Evolutionary conservation across 805 yeast genomes (phyloP).

Genomic region (Saccharomycopsis amapae): DNA sequence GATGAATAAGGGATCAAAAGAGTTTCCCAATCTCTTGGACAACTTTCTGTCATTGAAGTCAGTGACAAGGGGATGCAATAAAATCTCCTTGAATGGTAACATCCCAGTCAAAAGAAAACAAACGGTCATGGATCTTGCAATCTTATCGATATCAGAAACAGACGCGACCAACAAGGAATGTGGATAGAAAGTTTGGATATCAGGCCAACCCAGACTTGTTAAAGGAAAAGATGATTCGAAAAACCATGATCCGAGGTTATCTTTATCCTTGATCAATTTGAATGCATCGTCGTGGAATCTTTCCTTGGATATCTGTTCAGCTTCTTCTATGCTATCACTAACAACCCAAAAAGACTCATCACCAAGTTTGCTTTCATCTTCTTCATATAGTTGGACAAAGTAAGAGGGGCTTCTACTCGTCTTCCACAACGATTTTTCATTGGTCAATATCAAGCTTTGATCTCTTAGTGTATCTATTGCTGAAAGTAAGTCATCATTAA

Average conservation of each 20-base stretch:
- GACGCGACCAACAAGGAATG: constrained; percentile 90
- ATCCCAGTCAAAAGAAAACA: constrained; percentile 79
- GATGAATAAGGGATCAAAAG: constrained; percentile 90
- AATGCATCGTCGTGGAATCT: constrained; percentile 59
- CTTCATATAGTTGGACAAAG: constrained; percentile 41
- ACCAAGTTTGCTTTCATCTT: constrained; percentile 56
- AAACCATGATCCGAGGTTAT: constrained; percentile 98
- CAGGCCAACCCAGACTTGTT: constrained; percentile 93
- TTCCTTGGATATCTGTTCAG: constrained; percentile 66
- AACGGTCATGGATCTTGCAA: constrained; percentile 85
- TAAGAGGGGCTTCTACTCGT: constrained; percentile 68
- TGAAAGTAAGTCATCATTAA: neutral
- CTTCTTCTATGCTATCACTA: constrained; percentile 77
- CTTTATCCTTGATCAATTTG: constrained; percentile 88
- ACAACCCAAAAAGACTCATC: constrained; percentile 81
- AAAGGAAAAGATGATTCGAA: constrained; percentile 87
- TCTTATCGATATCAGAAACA: constrained; percentile 97
- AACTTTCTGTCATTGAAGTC: constrained; percentile 98
- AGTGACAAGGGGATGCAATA: constrained; percentile 95
- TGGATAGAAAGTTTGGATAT: constrained; percentile 65
- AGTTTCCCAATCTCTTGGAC: constrained; percentile 97
- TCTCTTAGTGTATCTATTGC: neutral
- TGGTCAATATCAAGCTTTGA: constrained; percentile 1
- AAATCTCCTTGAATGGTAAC: constrained; percentile 92
- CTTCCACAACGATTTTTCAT: constrained; percentile 8